Evolutionary conservation across 495 filamentous ascomycete species (phyloP).

Genomic region (Lichina pygmaea): DNA sequence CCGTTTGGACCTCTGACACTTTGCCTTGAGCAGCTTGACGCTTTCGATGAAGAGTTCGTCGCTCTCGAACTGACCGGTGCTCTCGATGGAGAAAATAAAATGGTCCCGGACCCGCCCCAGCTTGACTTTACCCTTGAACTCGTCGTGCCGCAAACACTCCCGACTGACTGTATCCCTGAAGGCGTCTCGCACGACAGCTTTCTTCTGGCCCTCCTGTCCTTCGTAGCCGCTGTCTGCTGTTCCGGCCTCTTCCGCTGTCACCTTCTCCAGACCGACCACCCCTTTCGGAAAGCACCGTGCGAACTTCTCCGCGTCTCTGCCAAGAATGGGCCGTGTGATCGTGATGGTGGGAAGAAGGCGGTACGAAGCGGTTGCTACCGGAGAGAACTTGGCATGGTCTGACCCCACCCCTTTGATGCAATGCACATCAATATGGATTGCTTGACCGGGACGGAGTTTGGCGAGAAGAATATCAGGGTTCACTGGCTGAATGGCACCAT

Average conservation of each 20-base stretch:
- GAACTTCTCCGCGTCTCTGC: conserved; percentile 70
- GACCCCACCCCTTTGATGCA: conserved; percentile 80
- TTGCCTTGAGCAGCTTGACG: conserved; percentile 58
- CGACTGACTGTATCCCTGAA: conserved; percentile 80
- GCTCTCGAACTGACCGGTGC: conserved; percentile 75
- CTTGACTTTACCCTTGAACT: conserved; percentile 88
- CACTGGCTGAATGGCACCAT: conserved; percentile 35
- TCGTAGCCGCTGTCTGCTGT: conserved; percentile 36
- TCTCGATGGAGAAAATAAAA: conserved; percentile 92
- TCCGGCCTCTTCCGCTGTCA: conserved; percentile 37
- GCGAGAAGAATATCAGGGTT: conserved; percentile 87
- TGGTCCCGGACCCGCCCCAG: conserved; percentile 75
- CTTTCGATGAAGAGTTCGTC: conserved; percentile 77
- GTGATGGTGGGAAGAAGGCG: conserved; percentile 66
- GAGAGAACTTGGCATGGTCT: conserved; percentile 94
- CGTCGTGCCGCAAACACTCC: conserved; percentile 72
- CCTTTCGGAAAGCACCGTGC: conserved; percentile 69
- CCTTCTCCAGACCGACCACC: conserved; percentile 54
- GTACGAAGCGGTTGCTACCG: conserved; percentile 84
- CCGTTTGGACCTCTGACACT: conserved; percentile 37
- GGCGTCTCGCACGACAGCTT: conserved; percentile 62
- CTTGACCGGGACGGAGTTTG: conserved; percentile 80
- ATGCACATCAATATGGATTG: conserved; percentile 58
- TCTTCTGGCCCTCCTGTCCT: conserved; percentile 42
- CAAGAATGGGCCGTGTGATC: conserved; percentile 59